Conservation (phyloP, 108 stramenopile genomes). For the Cyclotella choctawhatcheeana region DNA sequence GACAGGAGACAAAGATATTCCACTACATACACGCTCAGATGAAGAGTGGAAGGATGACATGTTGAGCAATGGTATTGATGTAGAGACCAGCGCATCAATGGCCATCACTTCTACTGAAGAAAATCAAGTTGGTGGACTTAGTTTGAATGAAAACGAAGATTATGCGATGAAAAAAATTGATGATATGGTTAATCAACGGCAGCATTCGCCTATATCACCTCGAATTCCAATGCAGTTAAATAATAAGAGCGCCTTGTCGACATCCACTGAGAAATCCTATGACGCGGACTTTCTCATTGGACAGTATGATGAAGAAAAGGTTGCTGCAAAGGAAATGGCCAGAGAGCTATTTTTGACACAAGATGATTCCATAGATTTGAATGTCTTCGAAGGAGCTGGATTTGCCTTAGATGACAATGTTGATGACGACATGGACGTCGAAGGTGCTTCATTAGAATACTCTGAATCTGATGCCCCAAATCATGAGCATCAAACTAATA, state of each 20-base stretch:
- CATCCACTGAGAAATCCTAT: background rate
- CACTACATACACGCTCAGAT: background rate
- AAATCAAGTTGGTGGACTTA: background rate
- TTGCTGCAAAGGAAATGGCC: background rate
- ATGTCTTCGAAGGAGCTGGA: background rate
- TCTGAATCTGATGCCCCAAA: background rate
- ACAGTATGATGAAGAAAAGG: background rate
- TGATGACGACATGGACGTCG: background rate
- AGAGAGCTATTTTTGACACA: slow-evolving; percentile 10
- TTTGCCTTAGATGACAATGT: background rate
- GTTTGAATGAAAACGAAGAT: background rate
- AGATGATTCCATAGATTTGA: background rate
- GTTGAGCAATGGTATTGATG: background rate
- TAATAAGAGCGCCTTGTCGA: background rate
- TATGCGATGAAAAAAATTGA: background rate
- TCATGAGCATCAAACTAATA: background rate
- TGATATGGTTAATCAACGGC: background rate
- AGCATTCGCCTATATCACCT: background rate
- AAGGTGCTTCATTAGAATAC: slow-evolving; percentile 1
- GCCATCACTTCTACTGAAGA: background rate
- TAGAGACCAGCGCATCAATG: background rate
- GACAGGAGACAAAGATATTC: background rate
- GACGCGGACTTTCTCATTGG: background rate
- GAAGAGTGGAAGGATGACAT: background rate
- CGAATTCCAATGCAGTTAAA: background rate